Evolutionary conservation across 192 early-diverging fungal species (phyloP).

Genomic region (Podila epigama): DNA sequence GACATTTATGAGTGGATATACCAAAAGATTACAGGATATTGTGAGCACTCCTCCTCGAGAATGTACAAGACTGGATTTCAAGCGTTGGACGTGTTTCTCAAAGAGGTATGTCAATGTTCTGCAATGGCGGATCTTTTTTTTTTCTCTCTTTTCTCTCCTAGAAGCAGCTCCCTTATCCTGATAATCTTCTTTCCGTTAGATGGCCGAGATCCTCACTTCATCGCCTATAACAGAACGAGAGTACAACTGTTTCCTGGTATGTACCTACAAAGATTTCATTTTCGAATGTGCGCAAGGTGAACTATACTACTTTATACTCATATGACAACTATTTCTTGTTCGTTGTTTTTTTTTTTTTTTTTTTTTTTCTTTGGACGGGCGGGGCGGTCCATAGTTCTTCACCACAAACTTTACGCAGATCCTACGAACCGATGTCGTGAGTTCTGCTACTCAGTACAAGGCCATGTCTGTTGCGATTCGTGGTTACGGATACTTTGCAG

Average conservation of each 20-base stretch:
- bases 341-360: no score
- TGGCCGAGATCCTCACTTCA: slow-evolving; percentile 24
- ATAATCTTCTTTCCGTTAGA: slow-evolving; percentile 4
- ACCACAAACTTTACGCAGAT: slow-evolving; percentile 52
- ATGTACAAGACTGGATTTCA: slow-evolving; percentile 44
- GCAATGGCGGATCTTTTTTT: neutral
- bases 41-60: slow-evolving; percentile 43
- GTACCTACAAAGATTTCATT: neutral
- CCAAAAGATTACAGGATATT: slow-evolving; percentile 22
- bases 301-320: neutral
- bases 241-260: slow-evolving; percentile 42
- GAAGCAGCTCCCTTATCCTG: neutral
- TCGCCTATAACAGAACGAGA: slow-evolving; percentile 29
- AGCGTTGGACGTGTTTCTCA: slow-evolving; percentile 44
- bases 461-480: slow-evolving; percentile 71
- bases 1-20: slow-evolving; percentile 42
- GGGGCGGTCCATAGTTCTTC: slow-evolving; percentile 58
- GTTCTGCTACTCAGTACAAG: slow-evolving; percentile 38
- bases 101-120: slow-evolving; percentile 6
- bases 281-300: slow-evolving; percentile 6
- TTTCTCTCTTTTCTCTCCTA: neutral
- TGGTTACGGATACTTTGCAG: slow-evolving; percentile 74
- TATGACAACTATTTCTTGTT: no score
- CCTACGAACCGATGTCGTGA: slow-evolving; percentile 43
- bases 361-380: no score